These are phyloP conservation scores for Austroboletus festivus DNA, from an alignment of 768 basidiomycete genomes.

Conservation along the genomic window DNA sequence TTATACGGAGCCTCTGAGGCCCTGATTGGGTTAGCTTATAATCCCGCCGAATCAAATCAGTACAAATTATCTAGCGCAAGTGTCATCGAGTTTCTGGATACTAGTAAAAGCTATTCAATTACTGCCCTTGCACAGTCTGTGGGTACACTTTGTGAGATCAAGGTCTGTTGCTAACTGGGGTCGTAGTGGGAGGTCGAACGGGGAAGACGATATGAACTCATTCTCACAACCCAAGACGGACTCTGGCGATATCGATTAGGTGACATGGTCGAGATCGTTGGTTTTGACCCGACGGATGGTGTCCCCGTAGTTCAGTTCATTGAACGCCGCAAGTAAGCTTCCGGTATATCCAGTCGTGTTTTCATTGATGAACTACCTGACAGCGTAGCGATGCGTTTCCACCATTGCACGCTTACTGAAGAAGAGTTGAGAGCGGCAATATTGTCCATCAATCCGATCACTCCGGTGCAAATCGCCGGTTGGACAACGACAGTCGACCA, in stretches of 20 bases:
- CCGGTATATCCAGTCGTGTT: background rate
- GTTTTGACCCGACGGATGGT: too few species aligned
- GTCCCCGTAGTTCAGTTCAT: background rate
- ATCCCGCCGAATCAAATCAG: background rate
- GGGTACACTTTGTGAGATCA: background rate
- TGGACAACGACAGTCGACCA: background rate
- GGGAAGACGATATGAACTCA: background rate
- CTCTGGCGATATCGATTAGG: too few species aligned
- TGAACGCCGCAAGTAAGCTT: background rate
- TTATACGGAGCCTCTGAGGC: constrained; percentile 7
- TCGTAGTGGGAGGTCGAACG: background rate
- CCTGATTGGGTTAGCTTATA: constrained; percentile 2
- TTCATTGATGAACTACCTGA: background rate
- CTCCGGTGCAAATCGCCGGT: background rate
- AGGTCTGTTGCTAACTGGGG: background rate
- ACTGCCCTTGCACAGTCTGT: background rate
- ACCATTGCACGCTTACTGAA: background rate
- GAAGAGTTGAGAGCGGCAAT: background rate
- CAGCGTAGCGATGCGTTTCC: background rate
- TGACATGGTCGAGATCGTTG: too few species aligned
- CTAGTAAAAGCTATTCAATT: background rate
- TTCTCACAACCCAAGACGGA: too few species aligned
- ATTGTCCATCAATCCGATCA: background rate
- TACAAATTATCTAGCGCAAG: background rate
- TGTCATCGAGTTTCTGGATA: constrained; percentile 18